Conservation (phyloP, 768 basidiomycete species). For the Russula virescens region DNA sequence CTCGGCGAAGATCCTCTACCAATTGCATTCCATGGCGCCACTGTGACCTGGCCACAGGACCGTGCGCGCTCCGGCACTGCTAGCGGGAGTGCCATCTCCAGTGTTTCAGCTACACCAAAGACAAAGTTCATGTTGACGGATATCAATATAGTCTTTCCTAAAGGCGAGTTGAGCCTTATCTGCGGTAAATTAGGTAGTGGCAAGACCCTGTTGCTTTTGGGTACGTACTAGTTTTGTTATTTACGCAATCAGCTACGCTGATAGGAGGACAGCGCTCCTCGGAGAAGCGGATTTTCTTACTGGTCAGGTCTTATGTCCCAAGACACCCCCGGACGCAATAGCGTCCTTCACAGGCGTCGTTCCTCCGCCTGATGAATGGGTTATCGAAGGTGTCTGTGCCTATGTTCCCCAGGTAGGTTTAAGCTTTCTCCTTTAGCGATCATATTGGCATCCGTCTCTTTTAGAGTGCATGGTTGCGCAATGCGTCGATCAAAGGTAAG, state of each 20-base stretch:
- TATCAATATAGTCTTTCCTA: slow-evolving; percentile 69
- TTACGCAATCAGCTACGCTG: slow-evolving; percentile 7
- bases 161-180: slow-evolving; percentile 71
- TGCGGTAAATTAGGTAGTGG: slow-evolving; percentile 89
- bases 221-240: slow-evolving; percentile 30
- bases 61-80: slow-evolving; percentile 34
- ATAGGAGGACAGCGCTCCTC: slow-evolving; percentile 51
- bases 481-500: slow-evolving; percentile 58
- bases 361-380: slow-evolving; percentile 58
- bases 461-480: slow-evolving; percentile 59
- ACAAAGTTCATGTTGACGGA: slow-evolving; percentile 79
- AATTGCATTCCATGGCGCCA: slow-evolving; percentile 78
- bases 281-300: slow-evolving; percentile 83
- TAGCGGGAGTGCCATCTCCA: slow-evolving; percentile 43
- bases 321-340: slow-evolving; percentile 77
- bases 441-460: slow-evolving; percentile 1
- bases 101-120: slow-evolving; percentile 64
- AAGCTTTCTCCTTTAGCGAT: slow-evolving; percentile 17
- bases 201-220: slow-evolving; percentile 77
- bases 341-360: slow-evolving; percentile 47
- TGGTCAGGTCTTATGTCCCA: slow-evolving; percentile 77
- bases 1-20: slow-evolving; percentile 49
- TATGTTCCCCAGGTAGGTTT: slow-evolving; percentile 71
- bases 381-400: slow-evolving; percentile 72
- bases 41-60: slow-evolving; percentile 87